Evolutionary conservation across 176 grass and related monocot genomes (phyloP).

Genomic region (Zizania latifolia): DNA sequence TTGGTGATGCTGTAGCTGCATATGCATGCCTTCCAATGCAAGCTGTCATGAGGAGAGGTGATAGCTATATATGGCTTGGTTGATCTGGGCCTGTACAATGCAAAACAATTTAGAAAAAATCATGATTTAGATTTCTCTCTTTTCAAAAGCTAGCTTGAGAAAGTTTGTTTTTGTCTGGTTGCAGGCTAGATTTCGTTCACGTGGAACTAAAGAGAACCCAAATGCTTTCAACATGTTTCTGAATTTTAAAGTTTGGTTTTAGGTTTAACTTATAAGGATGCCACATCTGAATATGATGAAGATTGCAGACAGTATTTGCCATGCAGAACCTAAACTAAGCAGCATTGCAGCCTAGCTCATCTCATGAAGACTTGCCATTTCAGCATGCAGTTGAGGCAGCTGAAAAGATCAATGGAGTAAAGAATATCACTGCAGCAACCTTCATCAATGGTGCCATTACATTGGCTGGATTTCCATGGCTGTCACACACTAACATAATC

Average conservation of each 20-base stretch:
- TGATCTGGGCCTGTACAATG: constrained; percentile 16
- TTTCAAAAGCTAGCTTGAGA: background rate
- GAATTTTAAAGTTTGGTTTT: no score
- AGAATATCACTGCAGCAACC: background rate
- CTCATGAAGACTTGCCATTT: background rate
- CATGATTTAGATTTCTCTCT: background rate
- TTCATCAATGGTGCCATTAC: background rate
- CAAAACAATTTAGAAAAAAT: constrained; percentile 14
- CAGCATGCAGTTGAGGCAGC: background rate
- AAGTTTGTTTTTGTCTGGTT: constrained; percentile 12
- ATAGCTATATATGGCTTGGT: background rate
- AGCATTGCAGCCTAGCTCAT: no score
- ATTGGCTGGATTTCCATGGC: background rate
- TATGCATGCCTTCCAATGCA: no score
- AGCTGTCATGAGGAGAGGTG: constrained; percentile 27
- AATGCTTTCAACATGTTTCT: no score
- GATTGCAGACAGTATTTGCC: no score
- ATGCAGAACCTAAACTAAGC: no score
- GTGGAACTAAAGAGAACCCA: background rate
- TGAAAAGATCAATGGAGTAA: background rate
- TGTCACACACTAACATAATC: background rate
- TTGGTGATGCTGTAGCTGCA: constrained; percentile 1
- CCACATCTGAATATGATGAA: no score
- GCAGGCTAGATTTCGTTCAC: background rate
- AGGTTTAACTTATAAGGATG: no score